Base-by-base conservation (phyloP, 306 rosid species). In the Canavalia ensiformis region DNA sequence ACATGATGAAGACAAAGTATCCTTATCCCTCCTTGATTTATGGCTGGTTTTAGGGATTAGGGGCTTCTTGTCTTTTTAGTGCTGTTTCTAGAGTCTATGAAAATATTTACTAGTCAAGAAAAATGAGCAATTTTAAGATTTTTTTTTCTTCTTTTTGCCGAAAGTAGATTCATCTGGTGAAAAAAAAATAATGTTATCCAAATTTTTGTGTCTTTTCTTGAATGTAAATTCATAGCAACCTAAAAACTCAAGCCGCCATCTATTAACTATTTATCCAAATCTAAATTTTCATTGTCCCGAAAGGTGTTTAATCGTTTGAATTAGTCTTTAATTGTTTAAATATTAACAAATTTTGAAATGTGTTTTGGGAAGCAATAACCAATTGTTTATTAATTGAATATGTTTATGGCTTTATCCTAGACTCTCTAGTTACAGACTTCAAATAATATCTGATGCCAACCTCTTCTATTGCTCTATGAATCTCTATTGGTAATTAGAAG, bases 21-120 rank as follows among this genome's bases (percentile, higher is more conserved):
- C 58, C 50, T 50, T 52, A 83, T 64, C 59, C 83, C 59, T 82
- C 86, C 82, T 83, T 65, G 70, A 71, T 83, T 80, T 71, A 59
- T 57, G 85, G 49, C 83, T 75, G 4, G 12, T 13, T 83, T 83
- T 56, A n/a, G 69, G 87, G 82, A 55, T 69, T 62, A 69, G 13
- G 58, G 8, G 35, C 18, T 30, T 31, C 10, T 63, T 58, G 29
- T 35, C 54, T 8, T 55, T 54, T 65, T 5, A 7, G 47, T 44
- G 47, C 70, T 54, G 68, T 64, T 55, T 64, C 3, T 63, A 46
- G 51, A 76, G 3, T 45, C 50, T 31, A 46, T 58, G 5, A 58
- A 67, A 13, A 34, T 82, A 56, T 13, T 35, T 35, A 35, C 51
- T 4, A 52, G 75, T 49, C 55, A 18, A 65, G 29, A 35, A 69